These are phyloP conservation scores for Pleurotus salmoneostramineus DNA, from an alignment of 768 basidiomycete species.

Conservation along the genomic window DNA sequence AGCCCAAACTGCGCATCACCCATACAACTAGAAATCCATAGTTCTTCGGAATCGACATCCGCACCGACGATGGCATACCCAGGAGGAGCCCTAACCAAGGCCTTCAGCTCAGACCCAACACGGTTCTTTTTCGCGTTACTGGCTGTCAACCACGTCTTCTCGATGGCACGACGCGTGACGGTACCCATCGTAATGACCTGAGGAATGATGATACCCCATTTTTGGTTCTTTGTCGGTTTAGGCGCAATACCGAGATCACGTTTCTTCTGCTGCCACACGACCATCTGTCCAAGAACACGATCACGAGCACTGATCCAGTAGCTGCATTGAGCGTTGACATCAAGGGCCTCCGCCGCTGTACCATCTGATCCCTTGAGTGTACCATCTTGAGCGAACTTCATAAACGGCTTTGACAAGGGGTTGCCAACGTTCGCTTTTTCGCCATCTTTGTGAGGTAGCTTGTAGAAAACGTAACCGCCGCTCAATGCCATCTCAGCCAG, in stretches of 20 bases:
- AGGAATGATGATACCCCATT: constrained; percentile 90
- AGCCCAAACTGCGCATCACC: constrained; percentile 97
- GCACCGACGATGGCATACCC: constrained; percentile 96
- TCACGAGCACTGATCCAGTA: constrained; percentile 98
- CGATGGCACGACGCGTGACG: constrained; percentile 94
- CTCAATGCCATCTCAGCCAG: constrained; percentile 47
- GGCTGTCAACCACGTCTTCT: constrained; percentile 97
- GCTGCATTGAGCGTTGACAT: constrained; percentile 91
- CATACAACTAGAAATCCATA: constrained; percentile 99
- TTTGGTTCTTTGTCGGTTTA: constrained; percentile 27
- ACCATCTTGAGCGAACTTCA: constrained; percentile 85
- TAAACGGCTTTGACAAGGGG: constrained; percentile 85
- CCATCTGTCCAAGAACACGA: constrained; percentile 88
- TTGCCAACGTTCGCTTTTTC: constrained; percentile 94
- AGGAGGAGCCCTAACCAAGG: constrained; percentile 92
- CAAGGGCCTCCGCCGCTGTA: constrained; percentile 79
- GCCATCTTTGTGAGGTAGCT: constrained; percentile 95
- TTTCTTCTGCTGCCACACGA: constrained; percentile 69
- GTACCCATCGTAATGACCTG: constrained; percentile 99
- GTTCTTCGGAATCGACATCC: constrained; percentile 97
- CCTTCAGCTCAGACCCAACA: constrained; percentile 97
- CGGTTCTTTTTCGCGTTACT: constrained; percentile 97
- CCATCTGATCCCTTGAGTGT: constrained; percentile 78
- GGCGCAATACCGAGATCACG: constrained; percentile 49
- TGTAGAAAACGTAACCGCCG: constrained; percentile 70